Base-by-base conservation (phyloP, 2,329 filamentous ascomycete genomes). In the Whalleya microplaca region DNA sequence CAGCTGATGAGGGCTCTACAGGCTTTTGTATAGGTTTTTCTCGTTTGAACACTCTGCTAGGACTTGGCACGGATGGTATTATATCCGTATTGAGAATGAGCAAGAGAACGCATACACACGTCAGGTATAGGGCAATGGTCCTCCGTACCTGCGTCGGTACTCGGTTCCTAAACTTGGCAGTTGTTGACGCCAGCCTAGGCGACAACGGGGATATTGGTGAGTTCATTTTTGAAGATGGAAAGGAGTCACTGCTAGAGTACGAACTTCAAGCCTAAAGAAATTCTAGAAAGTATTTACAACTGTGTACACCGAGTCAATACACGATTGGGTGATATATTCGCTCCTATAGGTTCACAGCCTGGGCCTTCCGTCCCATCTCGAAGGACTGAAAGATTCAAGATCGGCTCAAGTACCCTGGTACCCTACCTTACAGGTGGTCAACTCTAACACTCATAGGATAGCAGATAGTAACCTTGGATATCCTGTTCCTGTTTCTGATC, bases 101-200 rank as follows among this genome's bases (percentile, higher is more conserved):
- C 41, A 83, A 62, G 41, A 83, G 58, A 18, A 82, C 53, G 44
- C 77, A 66, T 7, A 82, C 62, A 55, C 74, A 75, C 27, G 69
- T 73, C 20, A 80, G 58, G 62, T 80, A 81, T 18, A 81, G 69
- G 2, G 78, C 76, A 14, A 84, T 66, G 40, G 74, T 73, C 57
- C 81, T 75, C 50, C 78, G 75, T 56, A 83, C 71, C 56, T 81
- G 80, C 19, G 76, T 78, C 1, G 80, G 80, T 40, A 82, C 66
- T 41, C 70, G 70, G 59, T 73, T 73, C 43, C 70, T 66, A 50
- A 74, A 66, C 61, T 71, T 73, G 48, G 73, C 71, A 2, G 60
- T 59, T 6, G 55, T 52, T 29, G 60, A 50, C 14, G 55, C 55
- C 45, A 64, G 47, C n/a, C 40, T 53, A 21, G 74, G 71, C 16